phyloP scores from a whole-genome alignment of 768 basidiomycete species.

The Boletus edulis region DNA sequence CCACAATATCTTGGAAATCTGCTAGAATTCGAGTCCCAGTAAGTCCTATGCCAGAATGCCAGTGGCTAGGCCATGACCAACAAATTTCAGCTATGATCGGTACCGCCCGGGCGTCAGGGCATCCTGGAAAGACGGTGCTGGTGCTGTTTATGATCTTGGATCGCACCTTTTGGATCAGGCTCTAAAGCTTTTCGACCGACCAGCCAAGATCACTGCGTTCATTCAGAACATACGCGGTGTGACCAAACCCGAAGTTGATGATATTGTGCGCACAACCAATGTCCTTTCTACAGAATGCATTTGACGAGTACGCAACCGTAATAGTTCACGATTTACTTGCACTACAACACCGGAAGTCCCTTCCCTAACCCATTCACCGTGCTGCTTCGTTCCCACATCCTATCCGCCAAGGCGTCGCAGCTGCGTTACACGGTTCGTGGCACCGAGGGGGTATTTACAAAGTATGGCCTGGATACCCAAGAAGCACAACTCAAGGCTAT shows the following conservation, averaged over 20 bases:
- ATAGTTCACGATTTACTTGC: slow-evolving; percentile 57
- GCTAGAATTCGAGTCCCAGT: slow-evolving; percentile 77
- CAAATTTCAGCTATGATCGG: slow-evolving; percentile 60
- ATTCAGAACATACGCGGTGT: slow-evolving; percentile 67
- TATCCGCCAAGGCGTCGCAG: slow-evolving; percentile 66
- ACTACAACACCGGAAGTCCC: slow-evolving; percentile 41
- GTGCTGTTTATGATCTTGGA: slow-evolving; percentile 75
- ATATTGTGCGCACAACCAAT: slow-evolving; percentile 44
- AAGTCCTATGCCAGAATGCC: slow-evolving; percentile 20
- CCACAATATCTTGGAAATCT: slow-evolving; percentile 58
- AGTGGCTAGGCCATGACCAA: neutral
- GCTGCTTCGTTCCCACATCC: slow-evolving; percentile 64
- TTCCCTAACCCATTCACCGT: slow-evolving; percentile 58
- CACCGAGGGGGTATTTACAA: slow-evolving; percentile 66
- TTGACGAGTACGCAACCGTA: neutral
- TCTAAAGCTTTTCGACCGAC: slow-evolving; percentile 72
- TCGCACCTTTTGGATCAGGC: slow-evolving; percentile 80
- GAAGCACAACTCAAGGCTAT: slow-evolving; percentile 72
- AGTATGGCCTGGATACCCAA: slow-evolving; percentile 76
- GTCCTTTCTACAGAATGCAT: neutral
- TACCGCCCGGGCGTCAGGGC: slow-evolving; percentile 63
- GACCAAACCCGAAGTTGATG: slow-evolving; percentile 64
- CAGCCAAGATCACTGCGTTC: slow-evolving; percentile 64
- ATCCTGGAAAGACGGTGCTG: slow-evolving; percentile 78
- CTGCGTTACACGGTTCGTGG: slow-evolving; percentile 73